phyloP scores from a whole-genome alignment of 225 moss, liverwort and hornwort genomes.

The Sphagnum contortum region DNA sequence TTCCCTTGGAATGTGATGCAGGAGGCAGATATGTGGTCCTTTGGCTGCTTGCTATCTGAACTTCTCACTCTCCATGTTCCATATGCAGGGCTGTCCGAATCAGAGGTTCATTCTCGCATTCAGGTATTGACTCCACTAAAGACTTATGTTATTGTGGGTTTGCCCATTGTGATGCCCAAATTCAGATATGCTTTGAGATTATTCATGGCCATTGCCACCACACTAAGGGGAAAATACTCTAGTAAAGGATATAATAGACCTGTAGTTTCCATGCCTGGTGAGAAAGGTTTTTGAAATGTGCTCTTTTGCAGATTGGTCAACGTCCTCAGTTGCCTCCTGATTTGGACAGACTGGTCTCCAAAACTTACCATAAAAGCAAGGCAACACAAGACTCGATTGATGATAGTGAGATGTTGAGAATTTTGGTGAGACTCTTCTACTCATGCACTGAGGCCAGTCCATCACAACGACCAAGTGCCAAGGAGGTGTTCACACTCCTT shows the following conservation, averaged over 20 bases:
- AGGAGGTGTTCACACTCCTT: constrained; percentile 56
- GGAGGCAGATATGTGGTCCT: constrained; percentile 96
- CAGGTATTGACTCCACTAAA: constrained; percentile 27
- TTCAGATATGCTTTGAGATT: too few relatives aligned
- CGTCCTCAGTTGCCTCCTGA: constrained; percentile 67
- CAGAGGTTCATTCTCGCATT: constrained; percentile 75
- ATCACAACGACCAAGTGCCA: constrained; percentile 61
- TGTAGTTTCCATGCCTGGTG: too few relatives aligned
- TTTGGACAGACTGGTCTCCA: constrained; percentile 53
- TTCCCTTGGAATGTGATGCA: constrained; percentile 21
- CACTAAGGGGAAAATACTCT: too few relatives aligned
- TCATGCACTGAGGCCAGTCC: constrained; percentile 74
- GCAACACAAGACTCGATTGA: constrained; percentile 17
- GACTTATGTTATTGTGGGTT: too few relatives aligned
- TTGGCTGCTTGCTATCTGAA: constrained; percentile 79
- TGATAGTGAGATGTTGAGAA: constrained; percentile 44
- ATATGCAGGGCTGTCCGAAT: constrained; percentile 61
- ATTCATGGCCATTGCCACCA: too few relatives aligned
- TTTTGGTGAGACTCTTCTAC: constrained; percentile 69
- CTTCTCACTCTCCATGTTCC: constrained; percentile 78
- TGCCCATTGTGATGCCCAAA: too few relatives aligned
- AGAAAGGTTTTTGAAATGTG: too few relatives aligned
- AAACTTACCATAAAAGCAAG: constrained; percentile 27
- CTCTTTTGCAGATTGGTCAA: constrained; percentile 58
- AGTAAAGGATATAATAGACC: too few relatives aligned